A percentile compares a stretch with the other conserved stretches of the same genome.
Conservation (phyloP, 2,329 filamentous ascomycete genomes). For the Chaetomium sp. region DNA sequence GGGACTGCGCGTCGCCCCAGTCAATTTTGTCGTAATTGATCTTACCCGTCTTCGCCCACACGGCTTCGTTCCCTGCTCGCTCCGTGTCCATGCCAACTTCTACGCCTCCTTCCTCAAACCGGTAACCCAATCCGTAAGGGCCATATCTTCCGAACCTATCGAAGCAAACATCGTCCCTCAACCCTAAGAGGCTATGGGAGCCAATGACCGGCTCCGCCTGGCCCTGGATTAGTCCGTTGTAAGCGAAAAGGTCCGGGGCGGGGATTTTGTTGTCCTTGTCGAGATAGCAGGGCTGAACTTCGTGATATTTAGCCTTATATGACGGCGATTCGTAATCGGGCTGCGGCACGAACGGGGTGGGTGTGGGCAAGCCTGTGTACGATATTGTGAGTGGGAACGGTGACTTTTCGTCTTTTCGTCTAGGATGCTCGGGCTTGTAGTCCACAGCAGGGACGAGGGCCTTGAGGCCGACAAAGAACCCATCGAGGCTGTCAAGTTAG, state of each 20-base stretch:
- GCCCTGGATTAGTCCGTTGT: conserved; percentile 70
- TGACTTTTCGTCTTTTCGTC: conserved; percentile 41
- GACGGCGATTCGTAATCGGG: conserved; percentile 61
- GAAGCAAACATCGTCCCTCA: conserved; percentile 80
- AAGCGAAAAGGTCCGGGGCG: conserved; percentile 66
- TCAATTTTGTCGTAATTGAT: conserved; percentile 59
- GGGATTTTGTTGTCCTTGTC: conserved; percentile 60
- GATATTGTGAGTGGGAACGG: conserved; percentile 41
- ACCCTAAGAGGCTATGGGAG: conserved; percentile 71
- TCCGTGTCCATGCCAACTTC: conserved; percentile 74
- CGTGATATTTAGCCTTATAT: conserved; percentile 56
- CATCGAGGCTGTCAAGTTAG: conserved; percentile 62
- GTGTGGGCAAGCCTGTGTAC: conserved; percentile 47
- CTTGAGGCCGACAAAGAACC: conserved; percentile 78
- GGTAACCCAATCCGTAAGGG: conserved; percentile 85
- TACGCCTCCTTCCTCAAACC: conserved; percentile 68
- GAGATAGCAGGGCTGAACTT: conserved; percentile 64
- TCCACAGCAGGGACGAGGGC: conserved; percentile 64
- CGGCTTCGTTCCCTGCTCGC: conserved; percentile 62
- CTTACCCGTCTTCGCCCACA: conserved; percentile 58
- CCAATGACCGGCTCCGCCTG: conserved; percentile 79
- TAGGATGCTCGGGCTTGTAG: conserved; percentile 76
- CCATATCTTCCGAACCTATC: conserved; percentile 83
- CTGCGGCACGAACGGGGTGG: conserved; percentile 67
- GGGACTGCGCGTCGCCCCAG: conserved; percentile 57